Evolutionary conservation across 2,329 filamentous ascomycete genomes (phyloP), one percentile per base, ranked within the genome.

Genomic region (Penicillium polonicum): DNA sequence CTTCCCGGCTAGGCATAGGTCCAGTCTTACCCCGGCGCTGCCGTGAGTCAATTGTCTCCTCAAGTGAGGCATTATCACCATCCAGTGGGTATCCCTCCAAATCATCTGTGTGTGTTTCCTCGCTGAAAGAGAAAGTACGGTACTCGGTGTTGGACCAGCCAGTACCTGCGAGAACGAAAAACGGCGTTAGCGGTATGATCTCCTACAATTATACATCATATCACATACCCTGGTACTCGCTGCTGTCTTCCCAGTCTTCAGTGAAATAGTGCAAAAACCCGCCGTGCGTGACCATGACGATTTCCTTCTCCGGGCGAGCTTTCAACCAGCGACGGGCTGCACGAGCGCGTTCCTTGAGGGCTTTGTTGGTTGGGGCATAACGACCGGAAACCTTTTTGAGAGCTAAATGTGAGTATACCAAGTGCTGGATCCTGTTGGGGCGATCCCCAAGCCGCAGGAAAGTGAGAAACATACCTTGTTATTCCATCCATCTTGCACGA

Each of bases 211-310:
- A 13, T 27, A 35, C 19, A 15, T 33, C 17, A n/a, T 23, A 36
- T 49, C 19, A 65, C 71, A 27, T 71, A 79, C 79, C 80, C 59
- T 76, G 70, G 63, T 78, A 79, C 43, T 74, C 70, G 48, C 77
- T 79, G 66, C 66, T 82, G 42, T 86, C 88, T 53, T 85, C 80
- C 85, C 87, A 95, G 68, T 96, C 91, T 64, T 92, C 85, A 0
- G 90, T 94, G 61, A 96, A 77, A 68, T 91, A 95, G 72, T 96
- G 92, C 67, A 96, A 72, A 65, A 92, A 89, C 1, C 89, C 90
- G 2, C 92, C 92, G 68, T 96, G 92, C 3, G 90, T 88, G 8
- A 95, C 90, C 2, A 92, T 81, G 0, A 88, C 85, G 29, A 96
- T 83, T 65, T 93, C 83, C 67, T 89, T 86, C 65, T 85, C 82